These are phyloP conservation scores for Golubevia pallescens DNA, from an alignment of 1,284 basidiomycete genomes.

Conservation along the genomic window DNA sequence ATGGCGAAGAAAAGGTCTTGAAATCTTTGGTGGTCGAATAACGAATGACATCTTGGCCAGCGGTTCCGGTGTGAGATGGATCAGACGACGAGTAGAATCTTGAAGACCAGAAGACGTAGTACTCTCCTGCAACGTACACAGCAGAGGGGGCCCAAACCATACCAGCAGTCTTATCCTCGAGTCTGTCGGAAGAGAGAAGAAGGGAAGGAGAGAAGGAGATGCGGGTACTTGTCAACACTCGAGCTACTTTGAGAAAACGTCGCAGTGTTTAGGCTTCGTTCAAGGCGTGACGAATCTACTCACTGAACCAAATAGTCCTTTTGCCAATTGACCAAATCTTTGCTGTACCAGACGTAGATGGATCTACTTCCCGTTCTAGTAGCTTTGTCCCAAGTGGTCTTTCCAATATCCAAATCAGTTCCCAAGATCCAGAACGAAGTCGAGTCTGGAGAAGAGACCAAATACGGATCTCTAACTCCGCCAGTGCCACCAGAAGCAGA, in stretches of 20 bases:
- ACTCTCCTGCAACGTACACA: neutral
- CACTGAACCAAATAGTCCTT: neutral
- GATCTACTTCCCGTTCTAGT: neutral
- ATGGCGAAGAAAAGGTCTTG: constrained; percentile 4
- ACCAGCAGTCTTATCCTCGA: constrained; percentile 8
- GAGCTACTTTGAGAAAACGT: too few relatives aligned
- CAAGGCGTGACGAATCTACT: neutral
- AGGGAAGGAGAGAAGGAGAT: neutral
- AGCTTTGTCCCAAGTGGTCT: neutral
- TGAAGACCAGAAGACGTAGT: constrained; percentile 13
- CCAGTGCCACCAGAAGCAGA: neutral
- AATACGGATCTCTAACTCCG: neutral
- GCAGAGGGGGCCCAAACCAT: constrained; percentile 15
- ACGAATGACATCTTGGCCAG: constrained; percentile 1
- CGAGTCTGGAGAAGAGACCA: neutral
- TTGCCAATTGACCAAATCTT: neutral
- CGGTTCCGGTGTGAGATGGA: neutral
- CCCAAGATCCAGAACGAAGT: neutral
- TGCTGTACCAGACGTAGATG: neutral
- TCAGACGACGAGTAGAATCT: constrained; percentile 10
- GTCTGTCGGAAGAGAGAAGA: neutral
- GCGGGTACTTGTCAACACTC: too few relatives aligned
- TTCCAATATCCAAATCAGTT: neutral
- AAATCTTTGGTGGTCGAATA: constrained; percentile 16
- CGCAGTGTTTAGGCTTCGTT: neutral